Conservation (phyloP, 257 asterid species). For the Lavandula angustifolia region DNA sequence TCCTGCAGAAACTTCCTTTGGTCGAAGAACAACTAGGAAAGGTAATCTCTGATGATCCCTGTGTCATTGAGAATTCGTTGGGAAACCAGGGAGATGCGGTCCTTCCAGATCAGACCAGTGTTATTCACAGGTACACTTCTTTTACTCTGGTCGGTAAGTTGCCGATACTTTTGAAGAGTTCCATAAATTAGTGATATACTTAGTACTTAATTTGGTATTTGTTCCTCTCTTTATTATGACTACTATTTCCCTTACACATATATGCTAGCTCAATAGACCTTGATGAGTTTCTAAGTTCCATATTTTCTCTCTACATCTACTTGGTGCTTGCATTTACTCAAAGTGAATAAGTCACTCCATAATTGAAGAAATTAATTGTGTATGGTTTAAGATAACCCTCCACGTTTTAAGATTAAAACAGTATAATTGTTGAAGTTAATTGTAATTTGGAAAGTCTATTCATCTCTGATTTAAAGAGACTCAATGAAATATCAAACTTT, state of each 20-base stretch:
- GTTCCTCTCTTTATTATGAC: no score
- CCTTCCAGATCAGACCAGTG: constrained; percentile 63
- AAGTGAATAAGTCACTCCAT: no score
- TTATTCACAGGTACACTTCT: constrained; percentile 80
- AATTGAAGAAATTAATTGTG: not conserved
- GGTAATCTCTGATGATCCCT: constrained; percentile 84
- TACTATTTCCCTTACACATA: no score
- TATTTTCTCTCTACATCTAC: no score
- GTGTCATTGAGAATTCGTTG: constrained; percentile 66
- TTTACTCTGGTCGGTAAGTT: no score
- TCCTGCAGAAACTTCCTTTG: constrained; percentile 72
- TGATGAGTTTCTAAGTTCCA: no score
- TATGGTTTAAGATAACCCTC: not conserved
- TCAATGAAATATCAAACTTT: not conserved
- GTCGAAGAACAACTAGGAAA: constrained; percentile 79
- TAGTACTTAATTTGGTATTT: no score
- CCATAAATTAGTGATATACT: no score
- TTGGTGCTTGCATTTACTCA: no score
- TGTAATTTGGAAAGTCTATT: not conserved
- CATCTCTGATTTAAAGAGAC: constrained; percentile 20
- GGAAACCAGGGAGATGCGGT: constrained; percentile 61
- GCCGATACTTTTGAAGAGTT: no score
- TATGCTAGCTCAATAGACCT: no score
- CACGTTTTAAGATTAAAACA: not conserved
- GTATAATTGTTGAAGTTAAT: not conserved